phyloP scores from a whole-genome alignment of 2,329 filamentous ascomycete species.

The Chrysoporthe deuterocubensis region DNA sequence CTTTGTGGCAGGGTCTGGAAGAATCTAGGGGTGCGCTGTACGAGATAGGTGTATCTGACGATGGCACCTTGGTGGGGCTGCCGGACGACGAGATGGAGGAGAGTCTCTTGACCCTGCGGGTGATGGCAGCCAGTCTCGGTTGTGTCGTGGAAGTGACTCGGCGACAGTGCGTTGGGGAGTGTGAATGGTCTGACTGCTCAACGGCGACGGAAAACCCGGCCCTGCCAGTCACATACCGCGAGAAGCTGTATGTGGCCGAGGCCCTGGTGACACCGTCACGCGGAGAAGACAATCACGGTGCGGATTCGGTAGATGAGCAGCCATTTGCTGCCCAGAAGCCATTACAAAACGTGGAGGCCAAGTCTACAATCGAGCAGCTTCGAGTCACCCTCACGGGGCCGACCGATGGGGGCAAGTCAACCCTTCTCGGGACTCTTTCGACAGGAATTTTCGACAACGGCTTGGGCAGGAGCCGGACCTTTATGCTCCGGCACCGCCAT shows the following conservation, averaged over 20 bases:
- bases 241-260: slow-evolving; percentile 84
- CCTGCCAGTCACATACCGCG: slow-evolving; percentile 39
- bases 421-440: slow-evolving; percentile 83
- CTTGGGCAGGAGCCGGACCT: slow-evolving; percentile 84
- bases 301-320: slow-evolving; percentile 22
- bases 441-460: slow-evolving; percentile 91
- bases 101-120: slow-evolving; percentile 79
- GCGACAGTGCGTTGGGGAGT: slow-evolving; percentile 82
- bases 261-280: slow-evolving; percentile 76
- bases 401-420: slow-evolving; percentile 91
- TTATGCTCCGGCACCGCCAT: slow-evolving; percentile 88
- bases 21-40: slow-evolving; percentile 93
- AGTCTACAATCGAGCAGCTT: slow-evolving; percentile 71
- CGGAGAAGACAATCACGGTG: slow-evolving; percentile 22
- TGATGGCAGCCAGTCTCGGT: slow-evolving; percentile 92
- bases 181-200: slow-evolving; percentile 67
- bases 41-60: slow-evolving; percentile 94
- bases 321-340: slow-evolving; percentile 31
- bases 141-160: slow-evolving; percentile 83
- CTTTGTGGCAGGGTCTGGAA: slow-evolving; percentile 78
- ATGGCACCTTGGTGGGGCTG: slow-evolving; percentile 87
- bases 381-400: slow-evolving; percentile 87
- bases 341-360: slow-evolving; percentile 22
- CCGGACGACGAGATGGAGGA: slow-evolving; percentile 91
- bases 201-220: slow-evolving; percentile 34